phyloP scores from a whole-genome alignment of 352 stramenopile species.

The Aphanomyces astaci region DNA sequence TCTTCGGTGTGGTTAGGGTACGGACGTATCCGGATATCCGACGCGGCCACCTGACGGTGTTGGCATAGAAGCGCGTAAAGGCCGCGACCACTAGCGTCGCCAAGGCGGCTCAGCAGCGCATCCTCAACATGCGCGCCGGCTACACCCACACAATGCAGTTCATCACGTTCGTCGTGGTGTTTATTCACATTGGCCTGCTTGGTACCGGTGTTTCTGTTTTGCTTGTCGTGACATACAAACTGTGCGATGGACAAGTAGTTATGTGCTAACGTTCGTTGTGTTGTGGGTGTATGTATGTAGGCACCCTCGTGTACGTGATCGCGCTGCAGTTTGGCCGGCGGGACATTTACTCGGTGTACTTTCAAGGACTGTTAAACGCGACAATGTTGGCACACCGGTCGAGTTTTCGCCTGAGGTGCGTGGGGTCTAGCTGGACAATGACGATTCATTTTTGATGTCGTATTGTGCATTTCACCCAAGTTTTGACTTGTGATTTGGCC shows the following conservation, averaged over 20 bases:
- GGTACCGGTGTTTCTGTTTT: not conserved
- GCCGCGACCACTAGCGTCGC: not conserved
- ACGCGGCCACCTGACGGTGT: not conserved
- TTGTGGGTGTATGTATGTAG: not conserved
- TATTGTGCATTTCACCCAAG: too few relatives aligned
- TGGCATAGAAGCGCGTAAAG: not conserved
- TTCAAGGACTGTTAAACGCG: conserved; percentile 74
- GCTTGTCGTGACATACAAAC: not conserved
- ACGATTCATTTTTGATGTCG: not conserved
- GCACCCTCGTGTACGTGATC: not conserved
- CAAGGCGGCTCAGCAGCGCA: conserved; percentile 19
- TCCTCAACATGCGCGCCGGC: conserved; percentile 59
- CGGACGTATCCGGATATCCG: too few relatives aligned
- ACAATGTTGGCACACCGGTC: conserved; percentile 68
- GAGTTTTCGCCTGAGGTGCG: conserved; percentile 50
- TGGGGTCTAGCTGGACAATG: not conserved
- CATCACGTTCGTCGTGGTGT: conserved; percentile 60
- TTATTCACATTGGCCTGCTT: conserved; percentile 51
- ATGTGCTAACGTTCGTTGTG: too few relatives aligned
- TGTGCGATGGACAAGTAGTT: too few relatives aligned
- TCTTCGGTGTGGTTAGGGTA: too few relatives aligned
- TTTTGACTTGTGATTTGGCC: too few relatives aligned
- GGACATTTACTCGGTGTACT: conserved; percentile 36
- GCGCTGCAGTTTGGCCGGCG: conserved; percentile 27
- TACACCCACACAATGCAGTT: conserved; percentile 67